These are phyloP conservation scores for Vaccinium darrowii DNA, from an alignment of 148 eudicot genomes.

Conservation along the genomic window DNA sequence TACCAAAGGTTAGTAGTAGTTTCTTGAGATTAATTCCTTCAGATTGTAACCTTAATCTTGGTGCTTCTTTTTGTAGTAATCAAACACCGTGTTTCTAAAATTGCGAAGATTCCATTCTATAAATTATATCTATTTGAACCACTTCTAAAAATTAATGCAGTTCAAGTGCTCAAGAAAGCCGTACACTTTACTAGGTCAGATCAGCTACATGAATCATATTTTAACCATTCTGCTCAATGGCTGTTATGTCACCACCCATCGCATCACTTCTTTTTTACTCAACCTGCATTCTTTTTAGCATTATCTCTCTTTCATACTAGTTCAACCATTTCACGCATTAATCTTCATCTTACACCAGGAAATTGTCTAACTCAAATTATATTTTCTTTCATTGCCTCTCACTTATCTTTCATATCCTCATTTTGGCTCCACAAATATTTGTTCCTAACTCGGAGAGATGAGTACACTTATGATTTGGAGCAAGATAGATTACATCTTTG, in stretches of 20 bases:
- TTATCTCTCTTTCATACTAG: neutral
- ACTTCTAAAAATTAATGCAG: neutral
- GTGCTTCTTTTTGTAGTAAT: no score
- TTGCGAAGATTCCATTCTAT: neutral
- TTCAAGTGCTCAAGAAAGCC: neutral
- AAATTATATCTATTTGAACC: neutral
- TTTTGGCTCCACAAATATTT: neutral
- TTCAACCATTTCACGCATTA: slow-evolving; percentile 5
- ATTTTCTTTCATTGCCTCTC: neutral
- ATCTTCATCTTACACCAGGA: neutral
- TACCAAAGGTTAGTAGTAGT: slow-evolving; percentile 54
- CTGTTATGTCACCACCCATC: neutral
- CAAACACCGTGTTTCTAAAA: no score
- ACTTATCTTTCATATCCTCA: neutral
- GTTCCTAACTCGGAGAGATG: neutral
- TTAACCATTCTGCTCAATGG: neutral
- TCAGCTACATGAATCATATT: neutral
- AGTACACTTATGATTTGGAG: no score
- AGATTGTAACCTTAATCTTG: neutral
- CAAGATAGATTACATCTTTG: no score
- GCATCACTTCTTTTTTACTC: neutral
- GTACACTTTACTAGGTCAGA: neutral
- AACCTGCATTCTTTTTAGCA: slow-evolving; percentile 1
- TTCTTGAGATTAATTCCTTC: slow-evolving; percentile 11
- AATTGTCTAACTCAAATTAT: neutral